A percentile compares a stretch with the other conserved stretches of the same genome.
phyloP scores from a whole-genome alignment of 2,329 filamentous ascomycete genomes.

The Metarhizium guizhouense region DNA sequence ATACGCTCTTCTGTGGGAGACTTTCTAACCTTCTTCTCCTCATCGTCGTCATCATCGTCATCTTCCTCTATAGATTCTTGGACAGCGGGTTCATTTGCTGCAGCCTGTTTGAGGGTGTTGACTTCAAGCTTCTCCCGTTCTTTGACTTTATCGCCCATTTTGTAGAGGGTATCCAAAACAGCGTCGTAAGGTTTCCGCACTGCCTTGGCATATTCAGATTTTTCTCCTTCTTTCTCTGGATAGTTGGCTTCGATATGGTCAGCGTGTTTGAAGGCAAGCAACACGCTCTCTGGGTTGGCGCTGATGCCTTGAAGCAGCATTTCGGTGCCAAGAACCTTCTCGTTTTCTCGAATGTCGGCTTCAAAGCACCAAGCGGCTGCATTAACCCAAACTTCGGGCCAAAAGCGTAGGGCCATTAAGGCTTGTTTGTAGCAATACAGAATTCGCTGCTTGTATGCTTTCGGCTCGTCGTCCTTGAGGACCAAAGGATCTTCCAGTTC shows the following conservation, averaged over 20 bases:
- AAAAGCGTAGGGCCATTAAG: constrained; percentile 86
- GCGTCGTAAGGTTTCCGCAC: constrained; percentile 78
- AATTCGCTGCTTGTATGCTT: constrained; percentile 67
- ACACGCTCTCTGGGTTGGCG: constrained; percentile 87
- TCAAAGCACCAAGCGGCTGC: constrained; percentile 87
- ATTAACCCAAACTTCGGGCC: constrained; percentile 93
- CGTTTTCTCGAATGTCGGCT: constrained; percentile 58
- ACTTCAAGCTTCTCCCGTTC: constrained; percentile 52
- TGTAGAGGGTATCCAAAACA: constrained; percentile 81
- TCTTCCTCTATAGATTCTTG: constrained; percentile 38
- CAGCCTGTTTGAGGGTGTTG: constrained; percentile 45
- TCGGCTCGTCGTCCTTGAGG: constrained; percentile 70
- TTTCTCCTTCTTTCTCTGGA: constrained; percentile 67
- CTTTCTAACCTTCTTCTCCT: constrained; percentile 29
- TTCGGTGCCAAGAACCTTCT: constrained; percentile 54
- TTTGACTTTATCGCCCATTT: constrained; percentile 66
- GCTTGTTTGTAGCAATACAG: constrained; percentile 91
- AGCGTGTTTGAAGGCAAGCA: constrained; percentile 81
- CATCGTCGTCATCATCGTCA: constrained; percentile 37
- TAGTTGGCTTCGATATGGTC: constrained; percentile 78
- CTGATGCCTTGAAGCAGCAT: constrained; percentile 75
- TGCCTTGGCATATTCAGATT: constrained; percentile 66
- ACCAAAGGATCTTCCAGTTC: constrained; percentile 90
- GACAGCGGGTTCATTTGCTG: constrained; percentile 26
- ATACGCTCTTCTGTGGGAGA: constrained; percentile 58